Conservation (phyloP, 129 eudicot genomes). For the Flaveria ramosissima region DNA sequence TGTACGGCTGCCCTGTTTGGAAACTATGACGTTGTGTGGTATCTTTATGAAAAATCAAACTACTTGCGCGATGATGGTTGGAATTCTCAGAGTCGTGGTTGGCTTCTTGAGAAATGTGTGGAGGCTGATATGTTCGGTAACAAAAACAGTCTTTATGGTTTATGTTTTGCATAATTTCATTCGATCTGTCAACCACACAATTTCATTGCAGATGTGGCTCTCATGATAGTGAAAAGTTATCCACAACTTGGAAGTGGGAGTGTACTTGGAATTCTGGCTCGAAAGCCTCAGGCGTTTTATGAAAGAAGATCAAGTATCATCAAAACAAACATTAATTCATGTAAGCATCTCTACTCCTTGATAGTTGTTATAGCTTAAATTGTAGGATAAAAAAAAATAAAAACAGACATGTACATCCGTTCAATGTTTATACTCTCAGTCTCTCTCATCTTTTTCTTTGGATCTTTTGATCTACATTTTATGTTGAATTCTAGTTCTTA, state of each 20-base stretch:
- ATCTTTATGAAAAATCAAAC: not conserved
- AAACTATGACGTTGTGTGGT: not conserved
- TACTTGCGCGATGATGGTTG: constrained; percentile 7
- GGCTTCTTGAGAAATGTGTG: constrained; percentile 15
- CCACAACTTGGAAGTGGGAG: not conserved
- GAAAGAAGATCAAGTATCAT: not conserved
- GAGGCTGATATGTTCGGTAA: constrained; percentile 5
- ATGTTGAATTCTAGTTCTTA: no score
- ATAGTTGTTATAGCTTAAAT: no score
- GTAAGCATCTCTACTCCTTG: not conserved
- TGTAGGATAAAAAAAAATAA: no score
- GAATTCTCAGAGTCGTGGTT: constrained; percentile 2
- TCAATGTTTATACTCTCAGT: no score
- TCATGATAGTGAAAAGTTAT: not conserved
- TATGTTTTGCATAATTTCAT: no score
- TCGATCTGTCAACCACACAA: not conserved
- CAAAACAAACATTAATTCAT: not conserved
- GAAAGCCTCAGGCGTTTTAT: not conserved
- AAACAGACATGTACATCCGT: no score
- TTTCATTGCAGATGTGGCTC: not conserved
- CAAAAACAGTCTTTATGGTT: no score
- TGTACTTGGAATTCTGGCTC: constrained; percentile 2
- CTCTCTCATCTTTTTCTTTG: no score
- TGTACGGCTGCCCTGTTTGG: not conserved
- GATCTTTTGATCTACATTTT: no score